A percentile compares a stretch with the other conserved stretches of the same genome.
Conservation (phyloP, 352 stramenopile species). For the Globisporangium irregulare region DNA sequence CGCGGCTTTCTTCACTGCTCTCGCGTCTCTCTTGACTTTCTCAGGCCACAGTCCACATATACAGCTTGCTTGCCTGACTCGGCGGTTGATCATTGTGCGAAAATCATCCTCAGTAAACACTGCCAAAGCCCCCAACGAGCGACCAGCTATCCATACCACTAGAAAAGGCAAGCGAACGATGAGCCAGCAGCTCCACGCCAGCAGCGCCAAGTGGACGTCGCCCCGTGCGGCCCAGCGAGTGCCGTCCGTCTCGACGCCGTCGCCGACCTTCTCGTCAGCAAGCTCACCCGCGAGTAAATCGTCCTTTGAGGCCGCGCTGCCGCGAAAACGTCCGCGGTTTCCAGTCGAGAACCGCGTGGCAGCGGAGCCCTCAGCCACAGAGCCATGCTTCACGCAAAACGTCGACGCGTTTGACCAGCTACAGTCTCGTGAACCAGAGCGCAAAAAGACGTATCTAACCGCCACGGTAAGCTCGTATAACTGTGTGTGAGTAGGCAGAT, state of each 20-base stretch:
- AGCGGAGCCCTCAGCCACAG: not conserved
- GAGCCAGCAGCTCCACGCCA: not conserved
- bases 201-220: slow-evolving; percentile 3
- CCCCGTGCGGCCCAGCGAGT: not conserved
- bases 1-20: not conserved
- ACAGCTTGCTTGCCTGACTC: not conserved
- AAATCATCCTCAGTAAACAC: slow-evolving; percentile 4
- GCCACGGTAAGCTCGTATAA: not conserved
- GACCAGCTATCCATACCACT: not conserved
- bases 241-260: not conserved
- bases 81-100: not conserved
- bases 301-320: not conserved
- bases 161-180: not conserved
- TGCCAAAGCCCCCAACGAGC: no score
- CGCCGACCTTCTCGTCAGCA: not conserved
- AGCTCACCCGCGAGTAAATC: not conserved
- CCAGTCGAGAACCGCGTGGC: not conserved
- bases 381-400: not conserved
- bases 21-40: not conserved
- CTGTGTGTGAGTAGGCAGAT: not conserved
- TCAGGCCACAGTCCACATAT: not conserved
- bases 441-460: not conserved
- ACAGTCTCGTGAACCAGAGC: not conserved
- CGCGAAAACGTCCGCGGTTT: not conserved
- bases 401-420: slow-evolving; percentile 1